phyloP scores from a whole-genome alignment of 331 rosid genomes.

The Erythrophleum ivorense region DNA sequence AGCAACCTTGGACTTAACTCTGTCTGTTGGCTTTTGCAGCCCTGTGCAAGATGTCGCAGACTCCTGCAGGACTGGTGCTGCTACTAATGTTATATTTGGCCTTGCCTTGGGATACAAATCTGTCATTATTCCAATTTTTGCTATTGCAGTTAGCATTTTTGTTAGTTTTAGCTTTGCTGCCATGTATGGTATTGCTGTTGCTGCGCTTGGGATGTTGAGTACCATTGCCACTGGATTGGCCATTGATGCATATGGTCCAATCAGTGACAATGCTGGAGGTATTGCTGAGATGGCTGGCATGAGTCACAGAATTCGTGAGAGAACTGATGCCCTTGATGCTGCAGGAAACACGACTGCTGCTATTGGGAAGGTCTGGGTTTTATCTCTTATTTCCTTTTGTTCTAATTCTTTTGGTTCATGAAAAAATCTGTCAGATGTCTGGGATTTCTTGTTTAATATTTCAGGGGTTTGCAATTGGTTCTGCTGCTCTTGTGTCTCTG shows the following conservation, averaged over 20 bases:
- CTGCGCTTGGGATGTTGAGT: constrained; percentile 42
- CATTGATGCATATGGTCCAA: constrained; percentile 81
- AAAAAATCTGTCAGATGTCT: not conserved
- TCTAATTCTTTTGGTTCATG: not conserved
- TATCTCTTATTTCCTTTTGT: not conserved
- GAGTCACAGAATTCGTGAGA: constrained; percentile 77
- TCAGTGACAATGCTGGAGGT: constrained; percentile 85
- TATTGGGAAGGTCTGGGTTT: constrained; percentile 65
- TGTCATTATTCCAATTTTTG: constrained; percentile 41
- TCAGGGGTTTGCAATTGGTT: constrained; percentile 79
- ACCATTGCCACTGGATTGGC: constrained; percentile 83
- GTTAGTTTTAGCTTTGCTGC: constrained; percentile 30
- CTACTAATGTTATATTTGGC: constrained; percentile 80
- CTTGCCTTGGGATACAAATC: constrained; percentile 86
- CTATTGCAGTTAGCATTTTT: constrained; percentile 37
- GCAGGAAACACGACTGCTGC: constrained; percentile 89
- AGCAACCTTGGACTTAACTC: not conserved
- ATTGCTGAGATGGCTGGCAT: constrained; percentile 89
- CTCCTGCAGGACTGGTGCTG: constrained; percentile 82
- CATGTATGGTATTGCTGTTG: constrained; percentile 29
- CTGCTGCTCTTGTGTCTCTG: constrained; percentile 77
- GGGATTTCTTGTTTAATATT: constrained; percentile 5
- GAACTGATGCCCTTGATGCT: constrained; percentile 86
- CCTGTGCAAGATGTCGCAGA: constrained; percentile 88
- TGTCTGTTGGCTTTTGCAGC: constrained; percentile 43